Evolutionary conservation across 257 asterid genomes (phyloP).

Genomic region (Solanum okadae): DNA sequence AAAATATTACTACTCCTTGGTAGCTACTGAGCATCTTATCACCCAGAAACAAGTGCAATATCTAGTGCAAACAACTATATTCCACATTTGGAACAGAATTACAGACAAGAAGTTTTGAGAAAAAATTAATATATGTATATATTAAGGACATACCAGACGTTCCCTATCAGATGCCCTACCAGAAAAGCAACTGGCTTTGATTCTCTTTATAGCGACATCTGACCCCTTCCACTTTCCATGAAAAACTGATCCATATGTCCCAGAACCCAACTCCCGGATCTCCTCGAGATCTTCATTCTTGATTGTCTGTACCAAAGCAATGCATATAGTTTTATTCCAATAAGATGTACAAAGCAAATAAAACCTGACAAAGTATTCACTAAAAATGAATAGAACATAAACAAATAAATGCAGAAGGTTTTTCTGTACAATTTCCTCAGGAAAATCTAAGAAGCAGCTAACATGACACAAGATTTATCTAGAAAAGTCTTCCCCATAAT

Average conservation of each 20-base stretch:
- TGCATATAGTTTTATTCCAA: background rate
- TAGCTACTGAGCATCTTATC: background rate
- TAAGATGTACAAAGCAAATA: background rate
- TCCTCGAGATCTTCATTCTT: conserved; percentile 94
- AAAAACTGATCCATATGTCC: conserved; percentile 88
- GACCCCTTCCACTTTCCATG: conserved; percentile 99
- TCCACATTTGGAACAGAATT: background rate
- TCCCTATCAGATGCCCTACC: conserved; percentile 97
- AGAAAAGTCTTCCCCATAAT: background rate
- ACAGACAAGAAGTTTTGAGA: background rate
- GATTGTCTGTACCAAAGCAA: conserved; percentile 46
- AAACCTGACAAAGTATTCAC: background rate
- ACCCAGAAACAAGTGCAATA: background rate
- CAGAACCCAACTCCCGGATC: conserved; percentile 91
- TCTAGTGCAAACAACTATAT: background rate
- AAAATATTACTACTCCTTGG: background rate
- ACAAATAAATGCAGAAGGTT: background rate
- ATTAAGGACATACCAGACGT: conserved; percentile 57
- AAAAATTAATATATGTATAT: background rate
- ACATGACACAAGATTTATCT: background rate
- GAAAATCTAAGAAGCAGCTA: background rate
- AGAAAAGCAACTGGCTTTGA: conserved; percentile 95
- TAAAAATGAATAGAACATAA: background rate
- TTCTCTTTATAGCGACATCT: conserved; percentile 93
- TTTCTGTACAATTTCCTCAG: background rate